Evolutionary conservation across 345 rosid species (phyloP).

Genomic region (Eucalyptus pauciflora): DNA sequence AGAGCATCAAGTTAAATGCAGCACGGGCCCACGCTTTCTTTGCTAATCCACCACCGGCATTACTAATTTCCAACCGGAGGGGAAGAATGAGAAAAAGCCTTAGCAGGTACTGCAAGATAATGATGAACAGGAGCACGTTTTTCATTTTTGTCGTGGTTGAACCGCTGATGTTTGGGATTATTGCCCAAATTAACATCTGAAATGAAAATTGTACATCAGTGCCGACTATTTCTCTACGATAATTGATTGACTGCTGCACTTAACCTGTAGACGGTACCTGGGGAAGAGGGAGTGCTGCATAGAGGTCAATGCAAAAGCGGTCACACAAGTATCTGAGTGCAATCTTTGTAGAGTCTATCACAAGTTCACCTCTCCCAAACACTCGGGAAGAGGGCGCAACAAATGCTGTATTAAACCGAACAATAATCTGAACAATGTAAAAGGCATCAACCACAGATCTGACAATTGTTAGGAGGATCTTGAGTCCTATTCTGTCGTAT

Average conservation of each 20-base stretch:
- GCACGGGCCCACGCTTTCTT: conserved; percentile 22
- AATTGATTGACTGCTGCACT: neutral
- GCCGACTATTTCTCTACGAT: neutral
- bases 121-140: conserved; percentile 1
- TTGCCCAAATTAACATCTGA: conserved; percentile 13
- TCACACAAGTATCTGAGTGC: neutral
- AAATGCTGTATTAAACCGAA: neutral
- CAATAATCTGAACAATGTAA: neutral
- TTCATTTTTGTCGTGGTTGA: neutral
- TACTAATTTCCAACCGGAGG: conserved; percentile 5
- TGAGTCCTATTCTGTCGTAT: neutral
- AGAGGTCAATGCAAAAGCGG: neutral
- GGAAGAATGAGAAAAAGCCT: conserved; percentile 12
- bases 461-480: neutral
- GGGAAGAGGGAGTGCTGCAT: neutral
- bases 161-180: conserved; percentile 2
- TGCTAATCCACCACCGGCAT: conserved; percentile 10
- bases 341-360: neutral
- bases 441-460: neutral
- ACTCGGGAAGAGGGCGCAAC: neutral
- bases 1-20: conserved; percentile 20
- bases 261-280: neutral
- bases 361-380: neutral
- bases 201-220: neutral
- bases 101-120: conserved; percentile 15